Evolutionary conservation across 257 asterid genomes (phyloP), one percentile per base, ranked within the genome.

Genomic region (Solanum verrucosum): DNA sequence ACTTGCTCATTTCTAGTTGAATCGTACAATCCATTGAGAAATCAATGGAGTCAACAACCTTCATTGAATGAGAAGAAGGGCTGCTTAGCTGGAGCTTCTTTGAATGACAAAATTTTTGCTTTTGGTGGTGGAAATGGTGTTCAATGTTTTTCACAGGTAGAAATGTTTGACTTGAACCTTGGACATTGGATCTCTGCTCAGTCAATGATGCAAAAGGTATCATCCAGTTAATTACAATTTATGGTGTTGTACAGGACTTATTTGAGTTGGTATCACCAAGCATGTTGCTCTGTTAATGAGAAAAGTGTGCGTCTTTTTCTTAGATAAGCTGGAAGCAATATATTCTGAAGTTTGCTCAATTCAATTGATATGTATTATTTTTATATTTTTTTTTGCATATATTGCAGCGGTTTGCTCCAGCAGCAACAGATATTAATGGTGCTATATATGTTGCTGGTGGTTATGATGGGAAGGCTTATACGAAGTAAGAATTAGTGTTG

Each of bases 391-490:
- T n/a, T n/a, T 44, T 86, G 71, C 37, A 70, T 73, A 67, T 74
- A 72, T 29, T 89, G 87, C 91, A 94, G 98, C 94, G 97, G 85
- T 90, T 89, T 88, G 89, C 93, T 75, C 91, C 93, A 44, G 95
- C 94, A 29, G 94, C 95, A 33, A 90, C 91, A 87, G 90, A 90
- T 44, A 87, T 92, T 68, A 90, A 93, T 82, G 95, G 94, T 79
- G 92, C 94, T 34, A 65, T 96, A 74, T 95, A 94, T 86, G 98
- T 92, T 79, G 87, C 88, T 88, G 98, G 98, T 78, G 98, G 98
- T 40, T 94, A 81, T 86, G 92, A 95, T 88, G 97, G 97, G 88
- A 87, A 34, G 44, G 78, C 90, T 83, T 94, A 93, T 89, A 81
- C 92, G 88, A 94, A 93, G 98, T 93, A 83, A 88, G 93, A 87